Base-by-base conservation (phyloP, 1,284 basidiomycete genomes). In the Rhodofomes roseus region DNA sequence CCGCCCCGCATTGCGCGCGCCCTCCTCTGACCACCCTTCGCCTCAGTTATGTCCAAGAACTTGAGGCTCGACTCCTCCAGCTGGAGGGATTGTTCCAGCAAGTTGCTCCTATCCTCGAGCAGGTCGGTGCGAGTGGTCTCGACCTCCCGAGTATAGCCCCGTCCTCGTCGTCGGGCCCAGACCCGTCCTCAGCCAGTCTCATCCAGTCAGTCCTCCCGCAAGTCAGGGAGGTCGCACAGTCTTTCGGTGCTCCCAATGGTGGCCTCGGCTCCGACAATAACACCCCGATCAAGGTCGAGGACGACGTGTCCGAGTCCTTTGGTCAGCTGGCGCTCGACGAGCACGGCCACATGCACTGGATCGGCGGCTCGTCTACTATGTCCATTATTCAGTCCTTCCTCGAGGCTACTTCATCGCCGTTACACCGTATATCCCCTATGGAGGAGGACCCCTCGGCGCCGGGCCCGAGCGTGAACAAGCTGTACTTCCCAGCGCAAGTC, bases 311-410 rank as follows among this genome's bases (percentile, higher is more conserved):
- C 65, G 90, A 93, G 70, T 86, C 89, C 27, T 89, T 92, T 68
- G 93, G 92, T 22, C 92, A 94, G 70, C 83, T 95, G 58, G 89
- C 92, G 27, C 80, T 93, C 51, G 93, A 95, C 68, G 93, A 95
- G 71, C 87, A 93, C 66, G 93, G 93, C 23, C 92, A 94, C 73
- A 86, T 91, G 78, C 86, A 93, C 62, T 95, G 93, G 93, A 95
- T 95, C 66, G 93, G 93, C 36, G 89, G 92, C 52, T 94, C 92
- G 9, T 94, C 92, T 27, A 93, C 93, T 11, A 90, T 95, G 85
- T 92, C 92, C 9, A 82, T 95, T 64, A 92, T 95, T 57, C 92
- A 95, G 70, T 92, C 90, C 4, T 95, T 95, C 77, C 86, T 85
- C 59, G 84, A 87, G 48, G 73, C 89, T 62, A 90, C 89, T 20